Evolutionary conservation across 306 rosid genomes (phyloP).

Genomic region (Acmispon strigosus): DNA sequence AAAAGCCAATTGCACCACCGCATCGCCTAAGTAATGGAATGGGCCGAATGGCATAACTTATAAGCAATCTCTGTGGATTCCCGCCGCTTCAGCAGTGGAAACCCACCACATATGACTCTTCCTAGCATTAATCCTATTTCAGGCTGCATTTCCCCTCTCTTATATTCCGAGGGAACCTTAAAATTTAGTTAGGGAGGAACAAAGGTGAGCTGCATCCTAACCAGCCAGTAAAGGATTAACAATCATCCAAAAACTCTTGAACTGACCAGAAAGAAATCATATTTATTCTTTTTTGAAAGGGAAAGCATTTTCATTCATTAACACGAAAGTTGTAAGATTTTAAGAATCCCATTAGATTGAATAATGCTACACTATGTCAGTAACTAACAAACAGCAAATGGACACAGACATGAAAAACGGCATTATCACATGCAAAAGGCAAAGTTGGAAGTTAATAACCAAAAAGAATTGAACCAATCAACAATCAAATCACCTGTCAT

Average conservation of each 20-base stretch:
- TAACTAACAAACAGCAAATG: neutral
- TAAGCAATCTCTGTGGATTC: too few relatives aligned
- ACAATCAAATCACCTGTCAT: slow-evolving; percentile 29
- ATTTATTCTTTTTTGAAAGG: too few relatives aligned
- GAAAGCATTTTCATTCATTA: neutral
- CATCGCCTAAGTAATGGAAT: neutral
- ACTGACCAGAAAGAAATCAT: neutral
- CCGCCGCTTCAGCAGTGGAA: neutral
- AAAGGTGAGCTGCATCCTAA: neutral
- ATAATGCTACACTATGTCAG: neutral
- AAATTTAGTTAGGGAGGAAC: neutral
- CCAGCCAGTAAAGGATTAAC: neutral
- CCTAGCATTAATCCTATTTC: neutral
- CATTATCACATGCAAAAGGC: neutral
- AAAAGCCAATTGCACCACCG: neutral
- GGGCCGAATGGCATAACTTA: neutral
- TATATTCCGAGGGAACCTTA: neutral
- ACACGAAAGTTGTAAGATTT: neutral
- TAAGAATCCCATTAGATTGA: neutral
- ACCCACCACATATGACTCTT: neutral
- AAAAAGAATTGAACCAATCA: neutral
- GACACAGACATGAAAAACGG: neutral
- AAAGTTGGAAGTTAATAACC: neutral
- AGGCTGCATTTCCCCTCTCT: neutral
- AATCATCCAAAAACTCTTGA: neutral